These are phyloP conservation scores for Amanita exitialis DNA, from an alignment of 768 basidiomycete species.

Conservation along the genomic window DNA sequence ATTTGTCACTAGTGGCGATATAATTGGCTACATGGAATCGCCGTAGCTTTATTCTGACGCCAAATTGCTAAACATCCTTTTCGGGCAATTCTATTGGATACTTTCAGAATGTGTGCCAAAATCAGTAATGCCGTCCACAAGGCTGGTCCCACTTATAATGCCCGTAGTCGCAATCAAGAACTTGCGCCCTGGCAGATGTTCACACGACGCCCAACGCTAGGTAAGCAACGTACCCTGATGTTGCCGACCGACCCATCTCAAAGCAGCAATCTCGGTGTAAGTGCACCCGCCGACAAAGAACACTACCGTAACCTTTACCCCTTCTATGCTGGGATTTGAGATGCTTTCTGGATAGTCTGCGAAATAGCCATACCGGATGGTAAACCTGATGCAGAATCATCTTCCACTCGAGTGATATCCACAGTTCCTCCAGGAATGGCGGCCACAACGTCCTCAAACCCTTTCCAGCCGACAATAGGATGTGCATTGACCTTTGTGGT, in stretches of 20 bases:
- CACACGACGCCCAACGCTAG: slow-evolving; percentile 8
- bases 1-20: not conserved
- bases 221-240: slow-evolving; percentile 48
- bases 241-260: slow-evolving; percentile 87
- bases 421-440: slow-evolving; percentile 80
- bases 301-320: slow-evolving; percentile 76
- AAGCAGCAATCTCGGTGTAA: slow-evolving; percentile 91
- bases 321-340: slow-evolving; percentile 22
- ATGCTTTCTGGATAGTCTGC: not conserved
- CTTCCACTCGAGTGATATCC: slow-evolving; percentile 45
- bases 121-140: slow-evolving; percentile 61
- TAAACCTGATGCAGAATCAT: slow-evolving; percentile 8
- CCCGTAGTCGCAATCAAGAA: slow-evolving; percentile 90
- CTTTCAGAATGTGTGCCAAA: slow-evolving; percentile 11
- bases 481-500: slow-evolving; percentile 67
- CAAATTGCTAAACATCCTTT: not conserved
- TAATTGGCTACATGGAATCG: not conserved
- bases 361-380: slow-evolving; percentile 8
- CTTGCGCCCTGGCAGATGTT: slow-evolving; percentile 51
- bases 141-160: slow-evolving; percentile 70
- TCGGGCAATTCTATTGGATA: not conserved
- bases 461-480: slow-evolving; percentile 93
- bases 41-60: not conserved
- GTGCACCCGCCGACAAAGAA: slow-evolving; percentile 98
- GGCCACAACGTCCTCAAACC: slow-evolving; percentile 84